Conservation (phyloP, 1,284 basidiomycete genomes). For the Cryptococcus amylolentus region DNA sequence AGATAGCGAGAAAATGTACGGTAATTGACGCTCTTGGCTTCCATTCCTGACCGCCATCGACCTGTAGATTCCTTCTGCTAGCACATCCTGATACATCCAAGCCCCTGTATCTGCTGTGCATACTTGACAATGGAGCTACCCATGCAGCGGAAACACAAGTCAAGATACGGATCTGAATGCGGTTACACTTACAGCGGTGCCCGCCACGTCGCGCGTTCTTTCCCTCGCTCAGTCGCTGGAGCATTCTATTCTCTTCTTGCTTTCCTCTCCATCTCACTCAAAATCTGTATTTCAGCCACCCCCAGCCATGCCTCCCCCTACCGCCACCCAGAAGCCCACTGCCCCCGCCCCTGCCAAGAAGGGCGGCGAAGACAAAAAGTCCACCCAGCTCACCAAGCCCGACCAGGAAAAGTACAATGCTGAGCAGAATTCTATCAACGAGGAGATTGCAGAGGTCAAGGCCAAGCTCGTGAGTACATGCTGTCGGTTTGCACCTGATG, state of each 20-base stretch:
- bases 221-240: not conserved
- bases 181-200: not conserved
- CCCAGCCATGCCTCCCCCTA: slow-evolving; percentile 45
- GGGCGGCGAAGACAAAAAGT: slow-evolving; percentile 53
- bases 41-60: not conserved
- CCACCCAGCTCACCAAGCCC: slow-evolving; percentile 56
- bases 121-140: too few species aligned
- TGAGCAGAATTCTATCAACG: slow-evolving; percentile 77
- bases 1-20: not conserved
- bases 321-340: slow-evolving; percentile 41
- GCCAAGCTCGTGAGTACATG: slow-evolving; percentile 66
- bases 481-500: not conserved
- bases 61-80: not conserved
- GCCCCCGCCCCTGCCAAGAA: slow-evolving; percentile 11
- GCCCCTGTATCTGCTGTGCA: too few species aligned
- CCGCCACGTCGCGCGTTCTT: not conserved
- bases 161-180: too few species aligned
- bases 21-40: not conserved
- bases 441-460: slow-evolving; percentile 77
- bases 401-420: slow-evolving; percentile 75
- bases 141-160: too few species aligned
- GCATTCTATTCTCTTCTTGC: not conserved
- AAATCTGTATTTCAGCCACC: not conserved
- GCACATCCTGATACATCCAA: not conserved
- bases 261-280: not conserved